A percentile compares a stretch with the other conserved stretches of the same genome.
Conservation (phyloP, 2,329 filamentous ascomycete species). For the Fusarium begoniae region DNA sequence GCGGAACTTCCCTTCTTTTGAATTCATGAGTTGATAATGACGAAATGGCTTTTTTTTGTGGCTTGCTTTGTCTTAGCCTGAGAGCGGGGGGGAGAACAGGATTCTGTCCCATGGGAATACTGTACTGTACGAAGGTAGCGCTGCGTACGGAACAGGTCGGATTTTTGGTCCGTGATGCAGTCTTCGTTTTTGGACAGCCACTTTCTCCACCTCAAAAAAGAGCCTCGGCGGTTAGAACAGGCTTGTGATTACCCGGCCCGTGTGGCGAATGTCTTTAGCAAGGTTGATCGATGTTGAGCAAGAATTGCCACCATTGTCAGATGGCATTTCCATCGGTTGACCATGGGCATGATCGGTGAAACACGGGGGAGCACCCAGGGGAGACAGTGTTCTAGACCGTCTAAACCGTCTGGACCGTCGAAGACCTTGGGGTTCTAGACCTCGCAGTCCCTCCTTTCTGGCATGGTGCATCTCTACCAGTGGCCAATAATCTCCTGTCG, state of each 20-base stretch:
- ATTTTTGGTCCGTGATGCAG: fast-evolving
- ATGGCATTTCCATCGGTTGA: neutral
- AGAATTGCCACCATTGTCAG: neutral
- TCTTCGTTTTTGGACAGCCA: no score
- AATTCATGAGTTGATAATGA: neutral
- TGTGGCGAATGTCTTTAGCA: neutral
- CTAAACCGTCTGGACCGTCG: no score
- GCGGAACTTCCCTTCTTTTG: neutral
- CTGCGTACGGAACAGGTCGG: no score
- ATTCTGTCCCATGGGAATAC: no score
- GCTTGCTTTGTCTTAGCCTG: neutral
- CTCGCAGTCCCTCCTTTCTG: neutral
- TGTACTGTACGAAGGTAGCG: no score
- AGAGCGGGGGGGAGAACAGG: no score
- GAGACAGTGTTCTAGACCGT: neutral
- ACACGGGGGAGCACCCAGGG: neutral
- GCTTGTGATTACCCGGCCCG: neutral
- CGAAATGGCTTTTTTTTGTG: neutral
- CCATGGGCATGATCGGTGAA: neutral
- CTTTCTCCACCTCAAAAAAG: no score
- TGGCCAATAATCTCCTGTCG: neutral
- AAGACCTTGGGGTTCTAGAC: neutral
- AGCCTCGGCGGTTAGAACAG: neutral
- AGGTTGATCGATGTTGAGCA: neutral
- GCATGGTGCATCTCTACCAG: neutral